Percentiles rank a stretch among this genome's conserved stretches.
phyloP scores from a whole-genome alignment of 441 rosid species.

The Adansonia grandidieri region DNA sequence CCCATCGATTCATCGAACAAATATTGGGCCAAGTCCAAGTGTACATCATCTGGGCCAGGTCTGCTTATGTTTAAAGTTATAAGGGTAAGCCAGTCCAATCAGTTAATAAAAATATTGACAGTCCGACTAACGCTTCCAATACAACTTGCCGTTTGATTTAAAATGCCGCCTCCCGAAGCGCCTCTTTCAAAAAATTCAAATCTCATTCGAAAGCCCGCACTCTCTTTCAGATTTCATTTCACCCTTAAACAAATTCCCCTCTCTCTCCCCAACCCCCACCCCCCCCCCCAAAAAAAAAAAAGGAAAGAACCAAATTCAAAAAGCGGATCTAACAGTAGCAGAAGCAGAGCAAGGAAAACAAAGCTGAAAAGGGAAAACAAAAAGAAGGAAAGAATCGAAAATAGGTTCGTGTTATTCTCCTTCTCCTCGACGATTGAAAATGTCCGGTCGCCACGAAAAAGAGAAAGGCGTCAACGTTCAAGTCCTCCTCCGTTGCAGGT shows the following conservation, averaged over 20 bases:
- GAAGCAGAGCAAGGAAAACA: background rate
- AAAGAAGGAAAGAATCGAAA: background rate
- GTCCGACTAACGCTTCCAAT: background rate
- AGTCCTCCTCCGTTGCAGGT: conserved; percentile 99
- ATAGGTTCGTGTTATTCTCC: conserved; percentile 53
- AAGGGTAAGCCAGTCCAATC: background rate
- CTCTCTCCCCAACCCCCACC: background rate
- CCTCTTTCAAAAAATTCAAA: conserved; percentile 19
- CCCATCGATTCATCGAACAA: background rate
- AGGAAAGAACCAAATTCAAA: background rate
- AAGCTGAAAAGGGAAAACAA: background rate
- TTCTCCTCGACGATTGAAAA: conserved; percentile 46
- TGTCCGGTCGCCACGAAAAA: conserved; percentile 95
- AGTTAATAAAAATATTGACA: background rate
- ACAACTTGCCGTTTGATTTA: background rate
- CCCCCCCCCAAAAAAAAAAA: background rate
- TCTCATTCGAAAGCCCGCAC: conserved; percentile 19
- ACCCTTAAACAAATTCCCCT: background rate
- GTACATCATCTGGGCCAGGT: background rate
- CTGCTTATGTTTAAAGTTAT: background rate
- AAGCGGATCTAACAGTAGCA: conserved; percentile 22
- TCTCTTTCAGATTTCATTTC: conserved; percentile 3
- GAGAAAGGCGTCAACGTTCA: conserved; percentile 99
- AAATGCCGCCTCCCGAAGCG: background rate
- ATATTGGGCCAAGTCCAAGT: background rate